Percentiles rank a stretch among this genome's conserved stretches.
Conservation (phyloP, 495 filamentous ascomycete genomes). For the Aspergillus carlsbadensis region DNA sequence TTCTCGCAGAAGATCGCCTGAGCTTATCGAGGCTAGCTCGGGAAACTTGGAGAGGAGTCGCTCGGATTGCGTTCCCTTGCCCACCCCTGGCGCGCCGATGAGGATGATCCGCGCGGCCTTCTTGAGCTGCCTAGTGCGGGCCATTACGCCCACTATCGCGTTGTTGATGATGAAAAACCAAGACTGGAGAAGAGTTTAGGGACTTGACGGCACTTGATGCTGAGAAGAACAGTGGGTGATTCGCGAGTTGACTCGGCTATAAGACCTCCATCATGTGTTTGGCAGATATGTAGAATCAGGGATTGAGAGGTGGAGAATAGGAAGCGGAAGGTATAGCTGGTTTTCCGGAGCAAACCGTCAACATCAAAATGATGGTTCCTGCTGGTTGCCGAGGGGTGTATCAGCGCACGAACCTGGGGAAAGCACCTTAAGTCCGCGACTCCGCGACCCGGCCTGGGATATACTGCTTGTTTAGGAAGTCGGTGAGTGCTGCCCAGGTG, state of each 20-base stretch:
- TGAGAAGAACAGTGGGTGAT: background rate
- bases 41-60: constrained; percentile 82
- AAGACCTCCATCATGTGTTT: background rate
- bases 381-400: constrained; percentile 4
- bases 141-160: constrained; percentile 17
- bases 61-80: constrained; percentile 94
- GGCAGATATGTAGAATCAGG: background rate
- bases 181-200: background rate
- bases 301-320: background rate
- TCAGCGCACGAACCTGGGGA: constrained; percentile 18
- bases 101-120: constrained; percentile 91
- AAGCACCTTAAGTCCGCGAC: too few species aligned
- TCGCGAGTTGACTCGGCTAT: background rate
- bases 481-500: too few species aligned
- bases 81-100: constrained; percentile 86
- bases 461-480: constrained; percentile 33
- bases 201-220: background rate
- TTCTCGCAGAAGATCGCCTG: constrained; percentile 85
- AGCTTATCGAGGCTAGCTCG: constrained; percentile 87
- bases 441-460: constrained; percentile 15
- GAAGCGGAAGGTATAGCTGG: background rate
- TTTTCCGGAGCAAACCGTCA: background rate
- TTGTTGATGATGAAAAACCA: background rate
- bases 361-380: background rate
- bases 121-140: constrained; percentile 52